Percentiles rank a stretch among this genome's conserved stretches.
phyloP scores from a whole-genome alignment of 495 filamentous ascomycete genomes.

The Penicillium bovifimosum region DNA sequence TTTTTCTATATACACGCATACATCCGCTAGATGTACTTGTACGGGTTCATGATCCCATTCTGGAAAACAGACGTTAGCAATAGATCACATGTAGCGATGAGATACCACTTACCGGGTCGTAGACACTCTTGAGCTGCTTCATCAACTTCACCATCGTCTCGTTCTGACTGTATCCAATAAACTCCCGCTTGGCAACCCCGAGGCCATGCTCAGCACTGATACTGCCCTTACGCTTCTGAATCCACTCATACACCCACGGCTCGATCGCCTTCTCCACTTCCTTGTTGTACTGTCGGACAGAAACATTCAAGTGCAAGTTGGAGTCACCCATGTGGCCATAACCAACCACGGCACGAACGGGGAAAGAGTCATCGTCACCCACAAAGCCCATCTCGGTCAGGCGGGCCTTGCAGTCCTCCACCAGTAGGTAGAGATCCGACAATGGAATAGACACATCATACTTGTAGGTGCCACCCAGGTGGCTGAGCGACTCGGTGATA shows the following conservation, averaged over 20 bases:
- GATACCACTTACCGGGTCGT: conserved; percentile 72
- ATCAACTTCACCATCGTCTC: conserved; percentile 82
- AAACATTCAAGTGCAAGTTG: conserved; percentile 89
- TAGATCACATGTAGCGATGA: neutral
- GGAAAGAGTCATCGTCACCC: conserved; percentile 68
- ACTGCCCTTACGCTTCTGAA: conserved; percentile 75
- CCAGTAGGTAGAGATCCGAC: conserved; percentile 77
- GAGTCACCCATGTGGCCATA: conserved; percentile 98
- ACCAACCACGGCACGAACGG: conserved; percentile 84
- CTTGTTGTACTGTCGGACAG: conserved; percentile 76
- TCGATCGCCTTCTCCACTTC: conserved; percentile 84
- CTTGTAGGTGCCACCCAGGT: conserved; percentile 95
- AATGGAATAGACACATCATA: conserved; percentile 96
- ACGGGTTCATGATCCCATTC: conserved; percentile 93
- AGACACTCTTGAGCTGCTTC: conserved; percentile 86
- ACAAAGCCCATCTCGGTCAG: conserved; percentile 69
- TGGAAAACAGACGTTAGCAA: conserved; percentile 31
- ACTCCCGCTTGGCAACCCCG: conserved; percentile 90
- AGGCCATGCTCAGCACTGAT: conserved; percentile 96
- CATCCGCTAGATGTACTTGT: conserved; percentile 65
- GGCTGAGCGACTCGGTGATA: conserved; percentile 78
- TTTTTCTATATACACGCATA: neutral
- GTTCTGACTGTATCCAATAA: conserved; percentile 85
- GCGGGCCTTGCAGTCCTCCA: conserved; percentile 71
- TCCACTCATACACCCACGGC: conserved; percentile 97